These are phyloP conservation scores for Rhizopogon vulgaris DNA, from an alignment of 768 basidiomycete species.

Conservation along the genomic window DNA sequence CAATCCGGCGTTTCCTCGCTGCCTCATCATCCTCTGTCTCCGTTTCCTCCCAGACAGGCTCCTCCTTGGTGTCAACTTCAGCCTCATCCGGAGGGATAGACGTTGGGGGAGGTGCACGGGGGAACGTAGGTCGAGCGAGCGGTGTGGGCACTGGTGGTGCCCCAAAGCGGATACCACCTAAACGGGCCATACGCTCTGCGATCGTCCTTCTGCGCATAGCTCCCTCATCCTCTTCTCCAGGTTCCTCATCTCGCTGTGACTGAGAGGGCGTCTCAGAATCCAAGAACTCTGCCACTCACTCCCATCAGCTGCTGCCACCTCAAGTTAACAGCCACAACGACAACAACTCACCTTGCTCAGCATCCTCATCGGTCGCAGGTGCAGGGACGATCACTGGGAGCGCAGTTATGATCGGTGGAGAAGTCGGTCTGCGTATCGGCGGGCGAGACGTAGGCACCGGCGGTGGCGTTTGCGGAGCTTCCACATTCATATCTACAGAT, in stretches of 20 bases:
- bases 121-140: constrained; percentile 30
- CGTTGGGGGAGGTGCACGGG: constrained; percentile 31
- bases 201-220: constrained; percentile 62
- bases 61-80: constrained; percentile 12
- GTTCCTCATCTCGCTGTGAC: constrained; percentile 4
- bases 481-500: constrained; percentile 3
- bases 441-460: constrained; percentile 15
- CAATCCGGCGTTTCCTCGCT: constrained; percentile 48
- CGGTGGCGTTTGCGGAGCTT: constrained; percentile 13
- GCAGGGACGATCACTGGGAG: constrained; percentile 2
- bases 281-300: not conserved
- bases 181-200: constrained; percentile 91
- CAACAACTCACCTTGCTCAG: not conserved
- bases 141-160: constrained; percentile 45
- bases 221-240: constrained; percentile 33
- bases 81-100: constrained; percentile 23
- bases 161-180: constrained; percentile 83
- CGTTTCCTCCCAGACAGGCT: constrained; percentile 19
- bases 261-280: not conserved
- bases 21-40: constrained; percentile 59
- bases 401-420: constrained; percentile 21
- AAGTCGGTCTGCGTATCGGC: constrained; percentile 7
- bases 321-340: not conserved
- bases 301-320: not conserved
- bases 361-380: not conserved